Percentiles rank a stretch among this genome's conserved stretches.
Evolutionary conservation across 2,329 filamentous ascomycete genomes (phyloP).

Genomic region (Sporothrix sp.): DNA sequence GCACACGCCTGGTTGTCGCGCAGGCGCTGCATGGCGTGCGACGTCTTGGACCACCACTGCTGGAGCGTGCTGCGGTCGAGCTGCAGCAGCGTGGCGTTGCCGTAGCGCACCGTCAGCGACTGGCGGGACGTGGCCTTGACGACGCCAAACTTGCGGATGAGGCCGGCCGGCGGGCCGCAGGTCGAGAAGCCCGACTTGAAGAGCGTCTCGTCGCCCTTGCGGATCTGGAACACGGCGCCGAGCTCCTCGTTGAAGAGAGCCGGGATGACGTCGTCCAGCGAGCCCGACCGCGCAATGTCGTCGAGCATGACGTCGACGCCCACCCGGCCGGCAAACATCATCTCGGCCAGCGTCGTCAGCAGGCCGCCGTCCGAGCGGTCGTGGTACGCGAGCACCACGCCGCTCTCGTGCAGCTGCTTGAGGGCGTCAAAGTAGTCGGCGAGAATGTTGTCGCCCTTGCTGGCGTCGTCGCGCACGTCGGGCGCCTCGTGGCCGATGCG

Average conservation of each 20-base stretch:
- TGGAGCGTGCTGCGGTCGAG: conserved; percentile 66
- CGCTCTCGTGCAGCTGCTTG: conserved; percentile 48
- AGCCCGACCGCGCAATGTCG: conserved; percentile 52
- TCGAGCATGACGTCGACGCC: conserved; percentile 81
- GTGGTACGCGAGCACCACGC: conserved; percentile 79
- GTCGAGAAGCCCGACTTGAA: conserved; percentile 89
- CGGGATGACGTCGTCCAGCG: conserved; percentile 56
- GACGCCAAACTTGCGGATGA: conserved; percentile 76
- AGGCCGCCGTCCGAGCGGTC: conserved; percentile 90
- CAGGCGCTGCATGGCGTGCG: conserved; percentile 80
- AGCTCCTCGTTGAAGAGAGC: conserved; percentile 93
- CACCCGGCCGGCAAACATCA: conserved; percentile 95
- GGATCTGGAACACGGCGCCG: conserved; percentile 90
- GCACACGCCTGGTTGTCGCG: conserved; percentile 83
- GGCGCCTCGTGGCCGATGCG: conserved; percentile 77
- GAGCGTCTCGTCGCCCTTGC: conserved; percentile 69
- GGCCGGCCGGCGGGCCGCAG: conserved; percentile 69
- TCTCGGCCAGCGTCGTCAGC: conserved; percentile 82
- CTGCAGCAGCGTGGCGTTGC: conserved; percentile 56
- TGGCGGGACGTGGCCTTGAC: conserved; percentile 62
- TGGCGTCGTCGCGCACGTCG: conserved; percentile 61
- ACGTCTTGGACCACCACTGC: conserved; percentile 80
- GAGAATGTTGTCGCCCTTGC: conserved; percentile 15
- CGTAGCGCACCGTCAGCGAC: conserved; percentile 64
- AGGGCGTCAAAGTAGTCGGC: conserved; percentile 88